Evolutionary conservation across 2,329 filamentous ascomycete genomes (phyloP), one percentile per base, ranked within the genome.

Genomic region (Amauroascus verrucosus): DNA sequence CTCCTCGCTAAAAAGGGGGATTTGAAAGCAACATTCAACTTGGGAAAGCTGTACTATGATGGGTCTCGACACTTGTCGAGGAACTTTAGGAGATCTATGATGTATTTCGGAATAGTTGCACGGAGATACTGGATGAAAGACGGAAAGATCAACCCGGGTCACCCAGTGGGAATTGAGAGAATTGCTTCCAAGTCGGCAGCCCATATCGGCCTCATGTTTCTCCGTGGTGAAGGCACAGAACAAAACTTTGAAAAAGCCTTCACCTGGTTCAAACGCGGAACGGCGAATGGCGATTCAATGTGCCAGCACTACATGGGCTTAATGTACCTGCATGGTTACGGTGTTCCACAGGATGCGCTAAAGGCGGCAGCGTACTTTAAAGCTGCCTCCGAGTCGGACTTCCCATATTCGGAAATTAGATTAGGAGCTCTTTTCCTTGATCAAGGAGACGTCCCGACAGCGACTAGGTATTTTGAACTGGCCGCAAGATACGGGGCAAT

Each of bases 1-100:
- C 77, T 95, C 40, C 85, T 95, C 77, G 88, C 88, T 5, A 82
- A 90, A 56, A 95, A 95, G 66, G 89, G 90, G 9, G 88, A 95
- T 63, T 80, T 88, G 53, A 89, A 87, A 65, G 88, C 90, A 0
- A 91, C 88, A 0, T 89, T 90, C 63, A 90, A 86, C 57, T 74
- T 96, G 0, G 90, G 87, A 2, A 83, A 88, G 59, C 80, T 95
- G 57, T 86, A 94, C 66, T 95, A 95, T 63, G 90, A 96, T 54
- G 90, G 90, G 0, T 83, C 88, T 53, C 78, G 86, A 53, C 83
- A 82, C 0, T 74, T 95, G 40, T 82, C 85, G 50, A 79, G 82
- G 18, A 86, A 94, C 62, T 77, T 89, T 44, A 78, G 79, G 26
- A 76, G 82, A 38, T 88, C 90, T 0, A 84, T 85, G 66, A 82